A percentile compares a stretch with the other conserved stretches of the same genome.
Conservation (phyloP, 2,329 filamentous ascomycete species). For the Fusarium oligoseptatum region DNA sequence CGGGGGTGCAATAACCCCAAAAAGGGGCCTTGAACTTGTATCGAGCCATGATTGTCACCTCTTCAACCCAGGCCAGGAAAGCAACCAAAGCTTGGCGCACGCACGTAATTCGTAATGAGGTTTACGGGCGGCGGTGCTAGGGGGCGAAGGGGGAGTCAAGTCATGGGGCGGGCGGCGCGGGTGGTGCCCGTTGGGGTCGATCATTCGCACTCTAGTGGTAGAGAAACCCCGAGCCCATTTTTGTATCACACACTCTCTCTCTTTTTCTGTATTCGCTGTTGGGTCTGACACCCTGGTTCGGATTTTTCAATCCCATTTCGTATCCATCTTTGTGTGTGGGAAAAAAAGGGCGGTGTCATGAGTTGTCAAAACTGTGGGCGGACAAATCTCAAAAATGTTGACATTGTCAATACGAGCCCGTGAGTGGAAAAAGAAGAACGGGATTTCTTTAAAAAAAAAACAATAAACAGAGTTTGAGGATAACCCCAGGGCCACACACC, state of each 20-base stretch:
- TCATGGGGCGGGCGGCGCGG: background rate
- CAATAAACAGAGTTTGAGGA: conserved; percentile 26
- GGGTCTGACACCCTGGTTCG: conserved; percentile 4
- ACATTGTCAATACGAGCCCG: background rate
- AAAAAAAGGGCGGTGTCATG: conserved; percentile 20
- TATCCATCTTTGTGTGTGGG: background rate
- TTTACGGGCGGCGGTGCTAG: conserved; percentile 8
- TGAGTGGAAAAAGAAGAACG: background rate
- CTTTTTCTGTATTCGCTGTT: background rate
- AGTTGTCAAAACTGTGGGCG: background rate
- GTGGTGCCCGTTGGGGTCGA: conserved; percentile 16
- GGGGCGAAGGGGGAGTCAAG: no score
- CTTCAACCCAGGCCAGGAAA: conserved; percentile 20
- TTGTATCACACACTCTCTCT: conserved; percentile 17
- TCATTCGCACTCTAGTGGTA: conserved; percentile 32
- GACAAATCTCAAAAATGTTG: background rate
- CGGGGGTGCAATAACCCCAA: conserved; percentile 1
- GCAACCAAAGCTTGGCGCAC: conserved; percentile 36
- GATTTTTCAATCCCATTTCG: conserved; percentile 16
- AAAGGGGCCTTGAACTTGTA: conserved; percentile 22
- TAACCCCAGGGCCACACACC: conserved; percentile 12
- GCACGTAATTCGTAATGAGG: conserved; percentile 24
- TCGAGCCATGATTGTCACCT: conserved; percentile 36
- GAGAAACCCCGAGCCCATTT: conserved; percentile 16
- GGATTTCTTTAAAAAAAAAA: background rate